These are phyloP conservation scores for Mucor velutinosus DNA, from an alignment of 371 early-diverging fungal genomes.

Conservation along the genomic window DNA sequence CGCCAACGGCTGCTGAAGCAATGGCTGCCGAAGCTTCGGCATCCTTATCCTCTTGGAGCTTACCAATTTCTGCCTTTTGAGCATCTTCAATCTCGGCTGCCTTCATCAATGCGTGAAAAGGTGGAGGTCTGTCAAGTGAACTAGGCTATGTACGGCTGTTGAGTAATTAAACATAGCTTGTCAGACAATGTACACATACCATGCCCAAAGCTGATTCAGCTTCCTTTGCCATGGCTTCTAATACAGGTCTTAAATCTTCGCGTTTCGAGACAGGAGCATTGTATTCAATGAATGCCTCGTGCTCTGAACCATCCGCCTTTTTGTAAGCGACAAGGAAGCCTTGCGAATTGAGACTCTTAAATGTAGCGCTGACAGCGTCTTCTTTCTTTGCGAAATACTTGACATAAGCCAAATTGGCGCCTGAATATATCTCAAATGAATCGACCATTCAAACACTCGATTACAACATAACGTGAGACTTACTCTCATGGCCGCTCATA, in stretches of 20 bases:
- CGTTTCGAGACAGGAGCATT: slow-evolving; percentile 39
- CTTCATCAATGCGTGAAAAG: slow-evolving; percentile 41
- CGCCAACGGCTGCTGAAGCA: slow-evolving; percentile 4
- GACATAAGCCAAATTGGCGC: slow-evolving; percentile 48
- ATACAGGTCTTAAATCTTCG: slow-evolving; percentile 42
- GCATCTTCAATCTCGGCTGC: slow-evolving; percentile 38
- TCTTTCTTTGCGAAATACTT: slow-evolving; percentile 37
- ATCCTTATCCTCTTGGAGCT: slow-evolving; percentile 19
- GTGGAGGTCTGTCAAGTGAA: slow-evolving; percentile 43
- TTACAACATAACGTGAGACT: neutral
- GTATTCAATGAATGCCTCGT: slow-evolving; percentile 37
- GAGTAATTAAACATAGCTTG: neutral
- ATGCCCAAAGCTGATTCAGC: slow-evolving; percentile 48
- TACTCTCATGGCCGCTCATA: slow-evolving; percentile 52
- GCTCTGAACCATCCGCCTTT: slow-evolving; percentile 18
- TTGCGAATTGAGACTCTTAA: slow-evolving; percentile 36
- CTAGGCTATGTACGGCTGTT: slow-evolving; percentile 34
- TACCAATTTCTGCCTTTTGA: slow-evolving; percentile 25
- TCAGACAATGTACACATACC: slow-evolving; percentile 16
- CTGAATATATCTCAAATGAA: too few relatives aligned
- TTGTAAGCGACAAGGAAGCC: slow-evolving; percentile 39
- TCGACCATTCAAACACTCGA: neutral
- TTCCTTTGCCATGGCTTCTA: slow-evolving; percentile 55
- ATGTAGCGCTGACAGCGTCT: slow-evolving; percentile 41
- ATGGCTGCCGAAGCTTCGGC: slow-evolving; percentile 14